Evolutionary conservation across 805 yeast species (phyloP).

Genomic region (Candida silvicultrix): DNA sequence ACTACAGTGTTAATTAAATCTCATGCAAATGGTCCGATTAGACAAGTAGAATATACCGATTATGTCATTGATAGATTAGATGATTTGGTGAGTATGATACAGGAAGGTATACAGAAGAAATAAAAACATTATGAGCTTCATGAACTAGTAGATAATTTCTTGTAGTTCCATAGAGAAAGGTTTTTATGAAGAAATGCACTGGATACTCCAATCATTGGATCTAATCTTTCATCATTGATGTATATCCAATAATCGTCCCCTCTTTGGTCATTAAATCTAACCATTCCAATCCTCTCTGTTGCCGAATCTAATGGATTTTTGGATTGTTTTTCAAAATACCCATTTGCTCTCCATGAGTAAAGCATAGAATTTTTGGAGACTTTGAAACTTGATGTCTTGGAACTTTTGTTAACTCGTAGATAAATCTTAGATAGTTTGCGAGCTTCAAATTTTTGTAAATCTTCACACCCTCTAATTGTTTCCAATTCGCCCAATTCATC

Average conservation of each 20-base stretch:
- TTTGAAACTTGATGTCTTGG: slow-evolving; percentile 1
- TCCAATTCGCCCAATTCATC: slow-evolving; percentile 1
- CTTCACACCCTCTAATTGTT: not conserved
- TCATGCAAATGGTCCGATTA: slow-evolving; percentile 40
- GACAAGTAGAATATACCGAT: slow-evolving; percentile 26
- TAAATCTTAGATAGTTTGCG: slow-evolving; percentile 5
- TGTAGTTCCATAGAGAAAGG: not conserved
- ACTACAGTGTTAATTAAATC: slow-evolving; percentile 48
- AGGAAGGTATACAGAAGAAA: slow-evolving; percentile 24
- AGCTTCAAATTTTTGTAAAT: slow-evolving; percentile 1
- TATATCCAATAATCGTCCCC: slow-evolving; percentile 2
- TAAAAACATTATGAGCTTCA: too few species aligned
- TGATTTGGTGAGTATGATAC: slow-evolving; percentile 30
- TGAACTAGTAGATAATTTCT: not conserved
- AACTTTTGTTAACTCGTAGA: not conserved
- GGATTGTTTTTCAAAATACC: slow-evolving; percentile 13
- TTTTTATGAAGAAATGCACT: slow-evolving; percentile 12
- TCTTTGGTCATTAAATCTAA: slow-evolving; percentile 1
- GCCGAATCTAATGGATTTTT: slow-evolving; percentile 4
- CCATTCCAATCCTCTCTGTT: slow-evolving; percentile 11
- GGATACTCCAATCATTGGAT: slow-evolving; percentile 7
- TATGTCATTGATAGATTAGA: slow-evolving; percentile 22
- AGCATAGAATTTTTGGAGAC: slow-evolving; percentile 3
- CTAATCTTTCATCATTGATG: slow-evolving; percentile 11
- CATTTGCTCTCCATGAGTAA: slow-evolving; percentile 15